These are phyloP conservation scores for Helianthus tuberosus DNA, from an alignment of 129 eudicot genomes.

Conservation along the genomic window DNA sequence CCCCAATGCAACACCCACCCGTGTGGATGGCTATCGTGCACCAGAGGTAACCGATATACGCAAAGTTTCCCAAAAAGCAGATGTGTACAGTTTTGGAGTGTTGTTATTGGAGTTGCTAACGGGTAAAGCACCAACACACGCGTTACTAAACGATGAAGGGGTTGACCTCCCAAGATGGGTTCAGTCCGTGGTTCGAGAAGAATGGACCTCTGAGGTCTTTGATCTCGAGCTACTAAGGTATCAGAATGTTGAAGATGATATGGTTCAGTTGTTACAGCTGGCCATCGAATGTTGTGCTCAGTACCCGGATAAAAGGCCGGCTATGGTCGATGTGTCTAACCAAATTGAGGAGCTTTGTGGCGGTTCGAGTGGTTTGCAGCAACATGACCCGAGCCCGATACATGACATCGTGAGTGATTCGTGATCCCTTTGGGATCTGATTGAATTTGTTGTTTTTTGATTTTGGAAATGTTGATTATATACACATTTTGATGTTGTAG, in stretches of 20 bases:
- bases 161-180: conserved; percentile 94
- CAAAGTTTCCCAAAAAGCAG: conserved; percentile 75
- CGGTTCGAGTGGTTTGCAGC: conserved; percentile 33
- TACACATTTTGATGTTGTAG: conserved; percentile 36
- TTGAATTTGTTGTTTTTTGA: conserved; percentile 33
- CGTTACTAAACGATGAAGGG: conserved; percentile 79
- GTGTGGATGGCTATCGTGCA: conserved; percentile 81
- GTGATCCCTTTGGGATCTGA: conserved; percentile 23
- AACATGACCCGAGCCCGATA: conserved; percentile 28
- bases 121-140: conserved; percentile 81
- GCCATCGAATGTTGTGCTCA: conserved; percentile 81
- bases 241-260: conserved; percentile 86
- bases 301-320: conserved; percentile 78
- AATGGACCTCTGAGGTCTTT: conserved; percentile 85
- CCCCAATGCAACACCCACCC: conserved; percentile 64
- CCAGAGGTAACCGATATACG: conserved; percentile 81
- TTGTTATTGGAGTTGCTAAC: conserved; percentile 72
- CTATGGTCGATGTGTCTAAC: conserved; percentile 56
- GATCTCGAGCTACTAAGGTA: conserved; percentile 81
- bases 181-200: conserved; percentile 84
- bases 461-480: conserved; percentile 32
- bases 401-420: conserved; percentile 41
- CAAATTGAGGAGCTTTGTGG: conserved; percentile 70
- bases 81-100: conserved; percentile 88
- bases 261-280: conserved; percentile 83